Percentiles rank a stretch among this genome's conserved stretches.
These are phyloP conservation scores for Phytopythium chamaehyphon DNA, from an alignment of 352 stramenopile genomes.

Conservation along the genomic window DNA sequence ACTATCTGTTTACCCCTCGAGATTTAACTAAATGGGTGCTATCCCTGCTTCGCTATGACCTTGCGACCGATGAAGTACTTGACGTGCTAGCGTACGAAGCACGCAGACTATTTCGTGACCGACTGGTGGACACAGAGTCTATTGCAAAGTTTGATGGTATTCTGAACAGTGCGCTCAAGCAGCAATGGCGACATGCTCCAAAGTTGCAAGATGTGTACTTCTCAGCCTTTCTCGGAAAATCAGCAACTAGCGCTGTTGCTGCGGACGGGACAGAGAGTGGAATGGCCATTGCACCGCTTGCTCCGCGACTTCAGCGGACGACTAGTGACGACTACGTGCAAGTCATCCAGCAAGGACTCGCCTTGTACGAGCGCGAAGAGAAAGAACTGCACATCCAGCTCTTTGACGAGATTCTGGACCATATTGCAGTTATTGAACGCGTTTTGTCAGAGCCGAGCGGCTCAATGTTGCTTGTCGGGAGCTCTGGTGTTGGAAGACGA, in stretches of 20 bases:
- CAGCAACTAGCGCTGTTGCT: constrained; percentile 13
- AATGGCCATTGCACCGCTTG: constrained; percentile 7
- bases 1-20: constrained; percentile 93
- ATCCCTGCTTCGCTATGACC: constrained; percentile 87
- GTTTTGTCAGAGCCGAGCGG: constrained; percentile 83
- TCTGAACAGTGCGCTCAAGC: constrained; percentile 78
- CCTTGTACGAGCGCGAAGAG: constrained; percentile 95
- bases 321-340: constrained; percentile 80
- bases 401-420: constrained; percentile 91
- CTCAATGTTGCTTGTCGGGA: constrained; percentile 88
- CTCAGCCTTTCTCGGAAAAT: constrained; percentile 56
- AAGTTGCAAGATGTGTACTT: constrained; percentile 87
- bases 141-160: constrained; percentile 82
- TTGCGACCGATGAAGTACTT: constrained; percentile 85
- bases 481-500: constrained; percentile 83
- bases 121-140: constrained; percentile 81
- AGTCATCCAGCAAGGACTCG: constrained; percentile 84
- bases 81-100: constrained; percentile 91
- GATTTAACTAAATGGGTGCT: constrained; percentile 92
- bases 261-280: not conserved
- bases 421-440: constrained; percentile 88
- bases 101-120: constrained; percentile 86
- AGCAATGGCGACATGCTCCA: constrained; percentile 74
- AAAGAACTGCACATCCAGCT: constrained; percentile 92
- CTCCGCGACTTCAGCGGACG: constrained; percentile 52